Base-by-base conservation (phyloP, 1,139 yeast genomes). In the Magnusiomyces magnusii region DNA sequence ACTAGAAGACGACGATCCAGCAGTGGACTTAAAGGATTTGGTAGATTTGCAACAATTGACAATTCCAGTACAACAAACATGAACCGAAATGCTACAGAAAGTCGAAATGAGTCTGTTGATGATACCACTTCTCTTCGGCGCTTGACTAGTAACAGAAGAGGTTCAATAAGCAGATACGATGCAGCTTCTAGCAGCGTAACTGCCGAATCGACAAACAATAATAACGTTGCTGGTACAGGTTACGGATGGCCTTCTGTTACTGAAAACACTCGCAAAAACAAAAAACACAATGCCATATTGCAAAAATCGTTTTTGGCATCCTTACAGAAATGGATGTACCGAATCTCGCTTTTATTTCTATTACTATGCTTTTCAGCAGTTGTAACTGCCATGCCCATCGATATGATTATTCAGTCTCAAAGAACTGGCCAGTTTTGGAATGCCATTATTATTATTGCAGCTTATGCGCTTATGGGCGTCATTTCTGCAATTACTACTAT, bases 401-500 rank as follows among this genome's bases (percentile, higher is more conserved):
- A 88, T 71, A 84, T 87, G 54, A 80, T 87, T 61, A 81, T 82
- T 0, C 92, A 86, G 71, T 84, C 92, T 1, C 75, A 79, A 51
- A 73, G 82, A 1, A 74, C 80, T 24, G 81, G 81, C 59, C 82
- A 81, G 63, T 84, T 80, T 13, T 73, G 88, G 71, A 86, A 88
- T 69, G 80, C 87, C 21, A 84, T 87, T 64, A 86, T 87, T 64
- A 91, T 91, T 42, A 83, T 88, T 24, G 82, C 84, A 55, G 90
- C 87, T 10, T 80, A 89, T 66, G 89, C 84, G 3, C 74, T 83
- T 2, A 83, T 87, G 62, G 74, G 83, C 1, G 64, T 85, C 0
- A 68, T 80, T 9, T 74, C 83, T 15, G 65, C 82, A 3, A 62
- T 82, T 1, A 70, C 87, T 25, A 75, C 78, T 54, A 66, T 80